Evolutionary conservation across 305 asterid genomes (phyloP).

Genomic region (Fraxinus angustifolia): DNA sequence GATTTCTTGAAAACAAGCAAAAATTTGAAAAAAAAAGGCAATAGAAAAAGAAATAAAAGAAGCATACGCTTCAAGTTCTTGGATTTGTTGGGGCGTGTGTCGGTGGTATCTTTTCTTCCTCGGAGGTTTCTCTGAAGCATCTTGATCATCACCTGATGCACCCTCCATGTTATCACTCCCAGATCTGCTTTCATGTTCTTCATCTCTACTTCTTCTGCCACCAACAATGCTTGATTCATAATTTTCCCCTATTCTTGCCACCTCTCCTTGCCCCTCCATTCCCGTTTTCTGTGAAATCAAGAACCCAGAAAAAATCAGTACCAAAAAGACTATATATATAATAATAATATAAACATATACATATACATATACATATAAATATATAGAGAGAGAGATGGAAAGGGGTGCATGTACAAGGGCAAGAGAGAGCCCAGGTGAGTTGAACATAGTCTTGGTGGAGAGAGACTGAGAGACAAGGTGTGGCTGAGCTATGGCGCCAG

Average conservation of each 20-base stretch:
- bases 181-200: constrained; percentile 86
- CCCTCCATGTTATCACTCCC: constrained; percentile 80
- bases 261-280: constrained; percentile 72
- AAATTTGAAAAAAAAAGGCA: not conserved
- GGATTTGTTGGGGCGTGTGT: constrained; percentile 98
- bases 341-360: too few species aligned
- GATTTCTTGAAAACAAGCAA: not conserved
- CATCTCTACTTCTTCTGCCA: constrained; percentile 73
- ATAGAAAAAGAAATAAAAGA: not conserved
- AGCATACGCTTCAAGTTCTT: constrained; percentile 79
- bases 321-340: not conserved
- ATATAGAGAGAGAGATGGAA: not conserved
- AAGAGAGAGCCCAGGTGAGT: constrained; percentile 17
- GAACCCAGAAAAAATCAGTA: not conserved
- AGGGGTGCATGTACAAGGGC: constrained; percentile 45
- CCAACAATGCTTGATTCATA: constrained; percentile 33
- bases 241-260: constrained; percentile 39
- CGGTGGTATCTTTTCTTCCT: constrained; percentile 91
- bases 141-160: constrained; percentile 76
- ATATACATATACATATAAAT: too few species aligned
- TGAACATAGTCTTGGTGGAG: constrained; percentile 51
- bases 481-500: constrained; percentile 50
- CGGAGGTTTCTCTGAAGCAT: constrained; percentile 64
- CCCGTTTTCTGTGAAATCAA: constrained; percentile 56
- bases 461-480: constrained; percentile 51